These are phyloP conservation scores for Scleroderma citrinum DNA, from an alignment of 768 basidiomycete species.

Conservation along the genomic window DNA sequence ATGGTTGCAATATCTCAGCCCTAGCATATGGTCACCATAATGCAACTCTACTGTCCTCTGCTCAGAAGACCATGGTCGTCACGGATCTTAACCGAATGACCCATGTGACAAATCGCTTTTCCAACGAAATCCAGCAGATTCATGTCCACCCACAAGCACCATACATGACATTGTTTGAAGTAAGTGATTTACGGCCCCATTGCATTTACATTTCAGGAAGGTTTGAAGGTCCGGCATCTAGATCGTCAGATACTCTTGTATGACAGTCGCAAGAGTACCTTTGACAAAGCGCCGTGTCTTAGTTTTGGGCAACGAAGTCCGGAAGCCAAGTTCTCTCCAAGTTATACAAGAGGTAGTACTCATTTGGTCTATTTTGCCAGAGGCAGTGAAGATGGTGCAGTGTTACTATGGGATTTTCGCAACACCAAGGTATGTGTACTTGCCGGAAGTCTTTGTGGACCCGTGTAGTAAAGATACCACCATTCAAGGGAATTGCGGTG, in stretches of 20 bases:
- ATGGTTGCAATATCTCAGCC: slow-evolving; percentile 28
- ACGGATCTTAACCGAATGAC: slow-evolving; percentile 34
- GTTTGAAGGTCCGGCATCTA: slow-evolving; percentile 40
- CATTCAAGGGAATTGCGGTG: slow-evolving; percentile 32
- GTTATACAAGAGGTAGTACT: slow-evolving; percentile 36
- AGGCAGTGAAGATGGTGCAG: slow-evolving; percentile 39
- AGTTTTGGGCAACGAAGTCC: slow-evolving; percentile 39
- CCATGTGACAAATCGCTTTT: slow-evolving; percentile 27
- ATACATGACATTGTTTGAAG: slow-evolving; percentile 44
- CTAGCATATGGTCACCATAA: slow-evolving; percentile 34
- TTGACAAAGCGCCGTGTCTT: slow-evolving; percentile 35
- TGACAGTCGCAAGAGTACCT: slow-evolving; percentile 37
- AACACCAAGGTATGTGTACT: slow-evolving; percentile 35
- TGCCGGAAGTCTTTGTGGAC: slow-evolving; percentile 10
- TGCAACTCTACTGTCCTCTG: slow-evolving; percentile 31
- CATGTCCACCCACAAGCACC: slow-evolving; percentile 40
- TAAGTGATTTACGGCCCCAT: slow-evolving; percentile 23
- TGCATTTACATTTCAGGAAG: slow-evolving; percentile 8
- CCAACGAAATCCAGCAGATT: slow-evolving; percentile 38
- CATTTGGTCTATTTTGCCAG: slow-evolving; percentile 39
- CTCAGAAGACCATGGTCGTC: slow-evolving; percentile 29
- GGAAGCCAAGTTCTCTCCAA: slow-evolving; percentile 16
- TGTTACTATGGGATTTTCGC: slow-evolving; percentile 47
- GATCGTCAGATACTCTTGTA: slow-evolving; percentile 45
- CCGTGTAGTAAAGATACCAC: slow-evolving; percentile 14